Evolutionary conservation across 1,139 yeast genomes (phyloP).

Genomic region (Geotrichum klebahnii): DNA sequence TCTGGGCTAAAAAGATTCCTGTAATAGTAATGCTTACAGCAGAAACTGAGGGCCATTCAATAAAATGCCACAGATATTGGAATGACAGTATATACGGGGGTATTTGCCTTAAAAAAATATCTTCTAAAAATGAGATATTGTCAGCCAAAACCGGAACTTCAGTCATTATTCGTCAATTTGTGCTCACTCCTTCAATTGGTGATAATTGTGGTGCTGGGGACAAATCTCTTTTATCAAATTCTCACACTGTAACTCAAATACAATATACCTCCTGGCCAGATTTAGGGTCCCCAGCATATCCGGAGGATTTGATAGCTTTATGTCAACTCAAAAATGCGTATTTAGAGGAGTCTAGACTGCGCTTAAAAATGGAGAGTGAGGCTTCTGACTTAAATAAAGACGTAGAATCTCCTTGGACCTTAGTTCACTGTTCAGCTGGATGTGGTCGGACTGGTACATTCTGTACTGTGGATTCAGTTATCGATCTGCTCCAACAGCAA

Average conservation of each 20-base stretch:
- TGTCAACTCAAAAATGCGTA: conserved; percentile 45
- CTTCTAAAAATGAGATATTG: conserved; percentile 15
- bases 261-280: conserved; percentile 81
- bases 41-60: conserved; percentile 49
- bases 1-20: conserved; percentile 57
- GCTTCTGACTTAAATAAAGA: conserved; percentile 6
- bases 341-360: conserved; percentile 27
- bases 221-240: neutral
- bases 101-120: conserved; percentile 19
- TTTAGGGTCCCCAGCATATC: conserved; percentile 61
- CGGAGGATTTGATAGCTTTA: conserved; percentile 51
- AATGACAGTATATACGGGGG: conserved; percentile 35
- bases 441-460: conserved; percentile 91
- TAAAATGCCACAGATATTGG: conserved; percentile 60
- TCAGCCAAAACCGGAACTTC: conserved; percentile 19
- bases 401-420: conserved; percentile 42
- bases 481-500: conserved; percentile 43
- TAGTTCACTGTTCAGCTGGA: conserved; percentile 88
- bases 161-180: conserved; percentile 27
- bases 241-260: conserved; percentile 51
- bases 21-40: conserved; percentile 69
- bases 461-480: conserved; percentile 65
- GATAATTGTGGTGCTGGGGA: neutral
- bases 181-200: conserved; percentile 12
- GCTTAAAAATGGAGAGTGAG: conserved; percentile 26